Evolutionary conservation across 371 early-diverging fungal genomes (phyloP).

Genomic region (Syncephalis fuscata): DNA sequence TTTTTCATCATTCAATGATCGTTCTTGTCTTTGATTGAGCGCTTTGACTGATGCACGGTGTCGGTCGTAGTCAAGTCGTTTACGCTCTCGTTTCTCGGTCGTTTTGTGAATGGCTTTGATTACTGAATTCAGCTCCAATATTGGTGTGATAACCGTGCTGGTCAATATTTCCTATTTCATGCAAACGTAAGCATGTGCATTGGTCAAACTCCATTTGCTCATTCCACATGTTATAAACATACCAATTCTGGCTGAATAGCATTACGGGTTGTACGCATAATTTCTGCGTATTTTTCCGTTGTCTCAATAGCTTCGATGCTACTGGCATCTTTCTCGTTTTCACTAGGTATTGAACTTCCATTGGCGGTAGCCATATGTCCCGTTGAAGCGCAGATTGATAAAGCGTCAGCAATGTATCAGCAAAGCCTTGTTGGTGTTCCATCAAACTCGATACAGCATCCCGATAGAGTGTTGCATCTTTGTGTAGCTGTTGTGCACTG

Average conservation of each 20-base stretch:
- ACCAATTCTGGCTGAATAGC: conserved; percentile 35
- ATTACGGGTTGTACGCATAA: conserved; percentile 31
- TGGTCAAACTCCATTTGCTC: not conserved
- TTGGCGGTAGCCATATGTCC: conserved; percentile 2
- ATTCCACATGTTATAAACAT: conserved; percentile 9
- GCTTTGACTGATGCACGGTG: conserved; percentile 46
- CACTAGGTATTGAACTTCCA: conserved; percentile 39
- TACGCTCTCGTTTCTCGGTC: conserved; percentile 65
- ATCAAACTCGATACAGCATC: conserved; percentile 43
- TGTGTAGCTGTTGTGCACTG: conserved; percentile 30
- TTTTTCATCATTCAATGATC: conserved; percentile 53
- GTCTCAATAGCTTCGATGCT: conserved; percentile 32
- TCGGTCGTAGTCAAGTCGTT: conserved; percentile 72
- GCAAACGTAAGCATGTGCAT: not conserved
- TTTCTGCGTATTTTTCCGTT: conserved; percentile 19
- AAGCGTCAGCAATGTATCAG: not conserved
- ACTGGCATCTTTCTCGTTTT: conserved; percentile 38
- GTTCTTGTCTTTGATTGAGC: conserved; percentile 40
- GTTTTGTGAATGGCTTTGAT: conserved; percentile 49
- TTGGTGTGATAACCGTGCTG: conserved; percentile 46
- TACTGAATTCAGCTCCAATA: conserved; percentile 38
- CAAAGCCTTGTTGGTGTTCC: conserved; percentile 3
- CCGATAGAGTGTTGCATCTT: conserved; percentile 55
- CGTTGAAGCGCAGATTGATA: not conserved
- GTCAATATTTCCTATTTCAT: conserved; percentile 41